A percentile compares a stretch with the other conserved stretches of the same genome.
Conservation (phyloP, 441 rosid species). For the Croton setiger region DNA sequence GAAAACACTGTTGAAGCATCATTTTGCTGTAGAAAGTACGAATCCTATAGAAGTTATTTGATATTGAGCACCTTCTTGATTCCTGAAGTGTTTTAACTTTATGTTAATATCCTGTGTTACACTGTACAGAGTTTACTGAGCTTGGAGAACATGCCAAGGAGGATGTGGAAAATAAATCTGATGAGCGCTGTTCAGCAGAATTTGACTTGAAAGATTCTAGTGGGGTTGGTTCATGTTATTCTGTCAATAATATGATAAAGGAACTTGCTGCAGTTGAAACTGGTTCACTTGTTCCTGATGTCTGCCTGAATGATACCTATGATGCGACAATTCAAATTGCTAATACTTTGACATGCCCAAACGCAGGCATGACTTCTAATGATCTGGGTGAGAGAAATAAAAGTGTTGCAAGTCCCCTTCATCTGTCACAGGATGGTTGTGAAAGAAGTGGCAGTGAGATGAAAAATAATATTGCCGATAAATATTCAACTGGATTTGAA, state of each 20-base stretch:
- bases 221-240: constrained; percentile 22
- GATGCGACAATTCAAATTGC: constrained; percentile 14
- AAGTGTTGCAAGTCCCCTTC: constrained; percentile 7
- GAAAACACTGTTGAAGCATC: constrained; percentile 48
- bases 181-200: constrained; percentile 18
- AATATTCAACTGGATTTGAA: constrained; percentile 26
- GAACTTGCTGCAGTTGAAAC: constrained; percentile 32
- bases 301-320: constrained; percentile 31
- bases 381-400: constrained; percentile 20
- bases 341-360: not conserved
- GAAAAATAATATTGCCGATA: constrained; percentile 25
- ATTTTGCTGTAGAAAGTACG: constrained; percentile 20
- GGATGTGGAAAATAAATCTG: constrained; percentile 27
- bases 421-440: constrained; percentile 10
- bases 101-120: constrained; percentile 7
- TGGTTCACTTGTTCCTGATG: constrained; percentile 23
- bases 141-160: constrained; percentile 27
- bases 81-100: not conserved
- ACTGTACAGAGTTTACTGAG: constrained; percentile 17
- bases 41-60: constrained; percentile 39
- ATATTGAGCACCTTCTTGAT: not conserved
- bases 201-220: constrained; percentile 34
- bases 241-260: constrained; percentile 19
- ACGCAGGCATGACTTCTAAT: constrained; percentile 11
- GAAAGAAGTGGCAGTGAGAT: constrained; percentile 22